These are phyloP conservation scores for Aschersonia sp. DNA, from an alignment of 2,329 filamentous ascomycete genomes.

Conservation along the genomic window DNA sequence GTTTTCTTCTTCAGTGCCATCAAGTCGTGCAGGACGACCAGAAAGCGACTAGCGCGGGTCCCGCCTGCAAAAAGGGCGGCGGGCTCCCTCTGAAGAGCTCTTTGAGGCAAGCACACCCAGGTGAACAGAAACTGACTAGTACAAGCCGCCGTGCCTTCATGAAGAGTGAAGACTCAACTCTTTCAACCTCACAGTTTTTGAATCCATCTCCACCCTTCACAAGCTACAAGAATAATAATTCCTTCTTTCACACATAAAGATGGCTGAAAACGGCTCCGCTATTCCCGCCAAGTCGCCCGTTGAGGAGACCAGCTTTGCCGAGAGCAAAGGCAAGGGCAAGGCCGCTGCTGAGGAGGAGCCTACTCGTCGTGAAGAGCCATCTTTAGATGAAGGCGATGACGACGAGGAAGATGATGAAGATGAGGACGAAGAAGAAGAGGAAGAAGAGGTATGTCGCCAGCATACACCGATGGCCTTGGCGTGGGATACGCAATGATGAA, in stretches of 20 bases:
- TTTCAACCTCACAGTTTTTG: neutral
- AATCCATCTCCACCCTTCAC: too few relatives aligned
- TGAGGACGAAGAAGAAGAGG: constrained; percentile 23
- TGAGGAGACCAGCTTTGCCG: constrained; percentile 23
- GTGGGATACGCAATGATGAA: too few relatives aligned
- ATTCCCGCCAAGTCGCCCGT: constrained; percentile 29
- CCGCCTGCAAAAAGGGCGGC: constrained; percentile 4
- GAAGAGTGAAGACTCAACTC: neutral
- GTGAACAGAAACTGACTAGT: constrained; percentile 10
- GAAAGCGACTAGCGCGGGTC: constrained; percentile 16
- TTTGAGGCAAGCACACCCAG: neutral
- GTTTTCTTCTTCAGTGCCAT: neutral
- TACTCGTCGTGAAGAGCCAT: constrained; percentile 32
- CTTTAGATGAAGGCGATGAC: constrained; percentile 65
- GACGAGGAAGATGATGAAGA: constrained; percentile 53
- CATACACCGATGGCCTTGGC: neutral
- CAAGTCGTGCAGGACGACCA: constrained; percentile 2
- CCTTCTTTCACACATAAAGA: constrained; percentile 2
- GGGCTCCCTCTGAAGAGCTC: neutral
- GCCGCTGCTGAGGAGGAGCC: constrained; percentile 32
- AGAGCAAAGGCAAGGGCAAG: constrained; percentile 84
- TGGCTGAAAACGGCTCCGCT: constrained; percentile 37
- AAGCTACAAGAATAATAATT: neutral
- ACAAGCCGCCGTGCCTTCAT: constrained; percentile 7
- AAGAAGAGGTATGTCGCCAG: constrained; percentile 11